These are phyloP conservation scores for Trypanosoma avium DNA, from an alignment of 208 protist genomes.

Conservation along the genomic window DNA sequence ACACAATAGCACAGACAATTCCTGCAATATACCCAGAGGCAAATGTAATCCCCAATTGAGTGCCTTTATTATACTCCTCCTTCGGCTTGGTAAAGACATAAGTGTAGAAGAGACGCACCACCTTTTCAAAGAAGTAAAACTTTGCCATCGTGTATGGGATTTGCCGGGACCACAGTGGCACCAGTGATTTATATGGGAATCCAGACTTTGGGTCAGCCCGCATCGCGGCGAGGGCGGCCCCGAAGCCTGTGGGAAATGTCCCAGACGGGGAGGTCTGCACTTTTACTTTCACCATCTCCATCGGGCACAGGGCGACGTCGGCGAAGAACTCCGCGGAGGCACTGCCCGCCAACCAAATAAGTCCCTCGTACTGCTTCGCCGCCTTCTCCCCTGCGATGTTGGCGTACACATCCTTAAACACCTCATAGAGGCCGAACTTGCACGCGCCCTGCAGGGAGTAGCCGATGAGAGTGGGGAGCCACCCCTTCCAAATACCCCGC, in stretches of 20 bases:
- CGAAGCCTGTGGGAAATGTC: slow-evolving; percentile 76
- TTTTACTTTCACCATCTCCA: slow-evolving; percentile 94
- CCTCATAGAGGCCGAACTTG: slow-evolving; percentile 96
- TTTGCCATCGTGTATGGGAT: slow-evolving; percentile 97
- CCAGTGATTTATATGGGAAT: slow-evolving; percentile 90
- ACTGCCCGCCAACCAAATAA: slow-evolving; percentile 90
- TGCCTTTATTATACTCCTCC: slow-evolving; percentile 86
- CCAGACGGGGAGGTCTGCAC: slow-evolving; percentile 87
- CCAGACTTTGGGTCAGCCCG: slow-evolving; percentile 60
- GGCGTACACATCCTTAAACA: slow-evolving; percentile 93
- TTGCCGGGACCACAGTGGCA: slow-evolving; percentile 92
- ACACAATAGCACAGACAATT: slow-evolving; percentile 95
- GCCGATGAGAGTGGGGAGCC: slow-evolving; percentile 89
- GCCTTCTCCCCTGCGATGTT: slow-evolving; percentile 89
- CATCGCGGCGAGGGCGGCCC: slow-evolving; percentile 72
- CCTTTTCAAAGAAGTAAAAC: slow-evolving; percentile 92
- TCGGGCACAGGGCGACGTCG: slow-evolving; percentile 95
- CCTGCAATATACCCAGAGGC: slow-evolving; percentile 94
- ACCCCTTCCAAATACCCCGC: slow-evolving; percentile 85
- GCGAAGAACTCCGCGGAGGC: slow-evolving; percentile 97
- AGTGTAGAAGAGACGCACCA: slow-evolving; percentile 86
- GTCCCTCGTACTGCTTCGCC: slow-evolving; percentile 58
- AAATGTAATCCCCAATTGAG: slow-evolving; percentile 91
- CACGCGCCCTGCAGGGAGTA: slow-evolving; percentile 92
- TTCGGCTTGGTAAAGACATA: slow-evolving; percentile 90